Evolutionary conservation across 2,329 filamentous ascomycete genomes (phyloP).

Genomic region (Scedosporium apiospermum): DNA sequence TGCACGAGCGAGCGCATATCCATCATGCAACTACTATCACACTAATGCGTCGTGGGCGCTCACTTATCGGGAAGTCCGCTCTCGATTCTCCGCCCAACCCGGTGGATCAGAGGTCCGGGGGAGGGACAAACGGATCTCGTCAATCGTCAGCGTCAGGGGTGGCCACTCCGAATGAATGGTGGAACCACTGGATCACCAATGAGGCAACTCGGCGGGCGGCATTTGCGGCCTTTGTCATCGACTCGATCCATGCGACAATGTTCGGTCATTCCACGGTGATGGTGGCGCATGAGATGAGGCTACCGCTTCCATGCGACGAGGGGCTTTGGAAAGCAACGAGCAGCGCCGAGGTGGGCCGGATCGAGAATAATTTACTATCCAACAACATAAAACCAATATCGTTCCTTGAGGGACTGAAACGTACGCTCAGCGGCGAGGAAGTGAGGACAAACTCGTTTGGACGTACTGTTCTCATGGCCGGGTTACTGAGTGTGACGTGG

Average conservation of each 20-base stretch:
- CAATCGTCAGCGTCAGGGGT: conserved; percentile 53
- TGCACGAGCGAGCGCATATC: conserved; percentile 92
- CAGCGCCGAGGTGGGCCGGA: conserved; percentile 73
- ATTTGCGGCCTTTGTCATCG: conserved; percentile 89
- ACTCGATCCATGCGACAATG: conserved; percentile 95
- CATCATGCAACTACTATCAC: conserved; percentile 94
- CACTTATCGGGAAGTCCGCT: conserved; percentile 75
- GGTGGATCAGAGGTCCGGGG: conserved; percentile 42
- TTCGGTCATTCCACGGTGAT: conserved; percentile 95
- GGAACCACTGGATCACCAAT: conserved; percentile 92
- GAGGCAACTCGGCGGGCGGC: conserved; percentile 84
- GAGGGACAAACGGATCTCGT: conserved; percentile 38
- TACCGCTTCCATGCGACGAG: conserved; percentile 88
- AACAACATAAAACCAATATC: conserved; percentile 77
- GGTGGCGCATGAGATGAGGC: conserved; percentile 90
- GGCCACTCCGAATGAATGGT: conserved; percentile 74
- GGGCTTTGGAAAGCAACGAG: conserved; percentile 85
- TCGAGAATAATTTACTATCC: conserved; percentile 70
- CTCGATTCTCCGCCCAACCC: conserved; percentile 74
- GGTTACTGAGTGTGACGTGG: conserved; percentile 87
- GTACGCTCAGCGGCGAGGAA: conserved; percentile 73
- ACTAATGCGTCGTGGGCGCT: conserved; percentile 87
- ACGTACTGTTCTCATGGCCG: conserved; percentile 87
- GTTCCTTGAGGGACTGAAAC: conserved; percentile 85
- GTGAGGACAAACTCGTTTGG: conserved; percentile 92